phyloP scores from a whole-genome alignment of 768 basidiomycete genomes.

The Cyclocybe aegerita region DNA sequence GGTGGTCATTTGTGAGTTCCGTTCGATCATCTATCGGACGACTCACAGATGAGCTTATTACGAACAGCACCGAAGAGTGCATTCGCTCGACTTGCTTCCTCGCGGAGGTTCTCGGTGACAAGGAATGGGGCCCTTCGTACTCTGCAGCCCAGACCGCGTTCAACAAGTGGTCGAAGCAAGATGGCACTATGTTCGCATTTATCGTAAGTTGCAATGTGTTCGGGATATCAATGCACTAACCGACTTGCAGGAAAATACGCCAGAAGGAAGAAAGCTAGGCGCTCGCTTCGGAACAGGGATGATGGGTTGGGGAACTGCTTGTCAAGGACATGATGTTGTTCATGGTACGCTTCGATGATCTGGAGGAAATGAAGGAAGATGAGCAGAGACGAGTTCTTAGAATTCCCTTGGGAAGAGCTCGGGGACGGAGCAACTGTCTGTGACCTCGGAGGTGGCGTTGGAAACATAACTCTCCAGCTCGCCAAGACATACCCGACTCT shows the following conservation, averaged over 20 bases:
- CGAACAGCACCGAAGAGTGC: too few species aligned
- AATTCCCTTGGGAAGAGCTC: constrained; percentile 33
- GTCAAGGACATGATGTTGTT: constrained; percentile 17
- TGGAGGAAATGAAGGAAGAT: background rate
- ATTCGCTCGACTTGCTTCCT: too few species aligned
- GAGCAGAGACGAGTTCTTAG: constrained; percentile 16
- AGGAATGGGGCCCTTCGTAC: too few species aligned
- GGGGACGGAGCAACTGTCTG: constrained; percentile 27
- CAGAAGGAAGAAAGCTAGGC: constrained; percentile 14
- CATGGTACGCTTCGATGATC: constrained; percentile 13
- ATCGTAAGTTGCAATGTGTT: too few species aligned
- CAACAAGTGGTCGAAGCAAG: too few species aligned
- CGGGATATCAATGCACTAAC: too few species aligned
- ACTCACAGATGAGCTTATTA: too few species aligned
- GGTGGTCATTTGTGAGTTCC: constrained; percentile 25
- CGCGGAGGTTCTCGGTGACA: too few species aligned
- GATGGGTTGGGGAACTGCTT: constrained; percentile 27
- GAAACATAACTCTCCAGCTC: constrained; percentile 31
- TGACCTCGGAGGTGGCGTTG: constrained; percentile 41
- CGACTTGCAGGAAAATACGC: background rate
- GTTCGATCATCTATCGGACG: background rate
- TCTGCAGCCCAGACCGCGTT: too few species aligned
- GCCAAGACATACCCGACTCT: constrained; percentile 31
- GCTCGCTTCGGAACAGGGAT: constrained; percentile 29
- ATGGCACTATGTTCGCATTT: too few species aligned